Evolutionary conservation across 1,284 basidiomycete genomes (phyloP).

Genomic region (Heterobasidion parviporum): DNA sequence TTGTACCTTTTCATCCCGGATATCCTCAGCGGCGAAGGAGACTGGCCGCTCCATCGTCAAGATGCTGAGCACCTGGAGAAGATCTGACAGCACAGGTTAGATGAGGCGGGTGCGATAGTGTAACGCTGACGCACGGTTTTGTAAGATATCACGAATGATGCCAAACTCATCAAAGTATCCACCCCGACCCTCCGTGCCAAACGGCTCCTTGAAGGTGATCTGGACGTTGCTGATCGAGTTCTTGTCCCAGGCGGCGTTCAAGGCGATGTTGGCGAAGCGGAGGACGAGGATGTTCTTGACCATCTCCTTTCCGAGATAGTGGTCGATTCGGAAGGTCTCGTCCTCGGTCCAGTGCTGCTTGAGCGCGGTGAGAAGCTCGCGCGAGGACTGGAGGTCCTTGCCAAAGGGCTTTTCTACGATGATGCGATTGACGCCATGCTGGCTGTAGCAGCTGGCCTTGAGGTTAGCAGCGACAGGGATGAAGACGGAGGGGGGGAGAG

Average conservation of each 20-base stretch:
- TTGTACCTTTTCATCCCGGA: slow-evolving; percentile 89
- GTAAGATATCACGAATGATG: slow-evolving; percentile 92
- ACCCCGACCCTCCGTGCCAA: slow-evolving; percentile 93
- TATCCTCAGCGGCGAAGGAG: slow-evolving; percentile 94
- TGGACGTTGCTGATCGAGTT: slow-evolving; percentile 93
- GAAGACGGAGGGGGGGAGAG: slow-evolving; percentile 91
- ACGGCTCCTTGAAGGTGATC: slow-evolving; percentile 98
- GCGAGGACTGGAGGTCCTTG: slow-evolving; percentile 84
- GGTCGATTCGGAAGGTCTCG: slow-evolving; percentile 96
- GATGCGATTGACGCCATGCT: slow-evolving; percentile 75
- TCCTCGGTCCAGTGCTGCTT: slow-evolving; percentile 89
- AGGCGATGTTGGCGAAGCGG: slow-evolving; percentile 87
- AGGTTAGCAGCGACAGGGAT: slow-evolving; percentile 79
- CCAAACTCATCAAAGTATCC: slow-evolving; percentile 99
- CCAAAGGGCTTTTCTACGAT: slow-evolving; percentile 98
- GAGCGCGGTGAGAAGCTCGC: slow-evolving; percentile 69
- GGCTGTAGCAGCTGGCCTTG: slow-evolving; percentile 74
- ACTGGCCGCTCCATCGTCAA: slow-evolving; percentile 95
- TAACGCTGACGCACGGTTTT: slow-evolving; percentile 74
- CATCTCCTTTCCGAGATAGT: slow-evolving; percentile 99
- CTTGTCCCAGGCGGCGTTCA: slow-evolving; percentile 87
- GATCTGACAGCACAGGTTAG: slow-evolving; percentile 43
- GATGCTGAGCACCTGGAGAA: slow-evolving; percentile 88
- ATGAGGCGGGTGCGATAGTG: neutral
- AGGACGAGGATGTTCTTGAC: slow-evolving; percentile 94